These are phyloP conservation scores for Oryza brachyantha DNA, from an alignment of 176 grass and related monocot genomes.

Conservation along the genomic window DNA sequence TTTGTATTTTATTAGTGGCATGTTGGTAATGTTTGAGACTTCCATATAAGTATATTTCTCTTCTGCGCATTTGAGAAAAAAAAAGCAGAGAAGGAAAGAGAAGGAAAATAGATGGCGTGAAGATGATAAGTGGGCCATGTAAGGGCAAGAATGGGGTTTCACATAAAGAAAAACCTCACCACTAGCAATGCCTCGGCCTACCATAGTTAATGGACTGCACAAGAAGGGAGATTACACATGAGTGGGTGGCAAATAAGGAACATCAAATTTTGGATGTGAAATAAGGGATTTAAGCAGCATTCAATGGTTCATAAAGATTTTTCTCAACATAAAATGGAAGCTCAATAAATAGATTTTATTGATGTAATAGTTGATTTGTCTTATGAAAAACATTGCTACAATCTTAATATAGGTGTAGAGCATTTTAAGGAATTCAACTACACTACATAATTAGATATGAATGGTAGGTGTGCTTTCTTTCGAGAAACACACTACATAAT, in stretches of 20 bases:
- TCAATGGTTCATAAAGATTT: neutral
- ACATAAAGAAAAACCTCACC: neutral
- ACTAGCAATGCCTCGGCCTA: neutral
- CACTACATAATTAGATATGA: neutral
- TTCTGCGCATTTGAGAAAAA: neutral
- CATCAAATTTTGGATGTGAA: neutral
- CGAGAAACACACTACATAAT: no score
- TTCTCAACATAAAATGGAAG: no score
- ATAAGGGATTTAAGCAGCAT: neutral
- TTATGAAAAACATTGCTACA: neutral
- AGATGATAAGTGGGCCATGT: neutral
- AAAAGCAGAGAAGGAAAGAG: neutral
- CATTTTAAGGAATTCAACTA: neutral
- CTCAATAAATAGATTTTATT: neutral
- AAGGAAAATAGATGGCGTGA: neutral
- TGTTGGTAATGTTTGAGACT: neutral
- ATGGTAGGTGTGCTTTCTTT: neutral
- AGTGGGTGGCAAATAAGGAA: neutral
- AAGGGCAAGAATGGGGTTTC: neutral
- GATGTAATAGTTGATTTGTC: slow-evolving; percentile 3
- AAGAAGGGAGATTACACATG: neutral
- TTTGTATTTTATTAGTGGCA: neutral
- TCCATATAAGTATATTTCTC: neutral
- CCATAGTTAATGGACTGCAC: neutral
- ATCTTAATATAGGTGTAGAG: slow-evolving; percentile 5